Base-by-base conservation (phyloP, 768 basidiomycete genomes). In the Vishniacozyma victoriae region DNA sequence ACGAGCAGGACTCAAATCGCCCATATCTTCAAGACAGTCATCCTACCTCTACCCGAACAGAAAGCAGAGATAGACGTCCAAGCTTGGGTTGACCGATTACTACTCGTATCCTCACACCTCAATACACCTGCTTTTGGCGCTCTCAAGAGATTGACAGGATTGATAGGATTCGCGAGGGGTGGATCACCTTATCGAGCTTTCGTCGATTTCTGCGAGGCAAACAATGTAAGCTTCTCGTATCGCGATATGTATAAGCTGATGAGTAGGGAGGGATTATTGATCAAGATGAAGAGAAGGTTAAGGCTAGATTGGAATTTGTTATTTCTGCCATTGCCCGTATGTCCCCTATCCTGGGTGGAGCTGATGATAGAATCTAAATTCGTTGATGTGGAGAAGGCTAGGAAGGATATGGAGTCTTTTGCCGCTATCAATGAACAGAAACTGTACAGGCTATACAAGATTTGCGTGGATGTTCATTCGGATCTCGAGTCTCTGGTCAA, bases 231-330 rank as follows among this genome's bases (percentile, higher is more conserved):
- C 73, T 33, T n/a, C 29, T 33, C 9, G n/a, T n/a, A 33, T 33
- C n/a, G 9, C 29, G n/a, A 33, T 33, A n/a, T 9, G 29, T 9
- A 33, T 9, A 33, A 33, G 9, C 29, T 33, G 29, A 33, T n/a
- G 29, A 33, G 5, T 52, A 95, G 90, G 91, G 90, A 1, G 93
- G 93, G 0, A 78, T 90, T 37, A 86, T 95, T 41, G 91, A 95
- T 59, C 80, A 85, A 53, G 77, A 89, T 53, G 86, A 87, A 62
- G 85, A 86, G 37, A 62, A 63, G 1, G 73, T 87, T 43, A 75
- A 75, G 41, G 77, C 76, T 14, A 76, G 76, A 41, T 75, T 95
- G 25, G 78, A 79, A 35, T 59, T 56, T 4, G 61, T 81, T 14
- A 78, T 82, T 46, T 44, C 60, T 35, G 60, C 55, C 18, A 64